Evolutionary conservation across 768 basidiomycete genomes (phyloP).

Genomic region (Tulasnella sp.): DNA sequence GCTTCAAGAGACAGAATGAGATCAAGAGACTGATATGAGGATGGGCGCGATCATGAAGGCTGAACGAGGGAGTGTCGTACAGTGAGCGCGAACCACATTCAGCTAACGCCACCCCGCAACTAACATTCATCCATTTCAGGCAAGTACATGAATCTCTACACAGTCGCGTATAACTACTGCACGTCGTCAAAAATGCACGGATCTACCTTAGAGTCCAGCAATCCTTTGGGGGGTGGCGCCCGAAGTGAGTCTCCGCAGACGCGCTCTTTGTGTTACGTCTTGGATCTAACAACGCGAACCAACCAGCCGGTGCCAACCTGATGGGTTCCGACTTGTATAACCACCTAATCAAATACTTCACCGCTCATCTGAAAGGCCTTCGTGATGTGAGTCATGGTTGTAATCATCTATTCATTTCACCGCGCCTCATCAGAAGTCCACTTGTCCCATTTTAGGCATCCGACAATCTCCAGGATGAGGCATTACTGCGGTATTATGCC

Average conservation of each 20-base stretch:
- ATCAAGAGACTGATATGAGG: not conserved
- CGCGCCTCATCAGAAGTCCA: not conserved
- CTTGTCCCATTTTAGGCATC: conserved; percentile 55
- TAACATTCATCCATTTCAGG: conserved; percentile 35
- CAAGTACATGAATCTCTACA: conserved; percentile 85
- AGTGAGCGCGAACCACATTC: conserved; percentile 35
- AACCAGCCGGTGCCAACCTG: conserved; percentile 80
- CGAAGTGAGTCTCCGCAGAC: conserved; percentile 25
- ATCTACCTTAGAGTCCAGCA: conserved; percentile 35
- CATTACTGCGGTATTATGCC: conserved; percentile 85
- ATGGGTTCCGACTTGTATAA: conserved; percentile 98
- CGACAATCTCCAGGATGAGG: conserved; percentile 79
- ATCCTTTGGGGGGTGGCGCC: conserved; percentile 33
- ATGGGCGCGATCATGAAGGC: conserved; percentile 31
- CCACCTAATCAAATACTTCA: conserved; percentile 88
- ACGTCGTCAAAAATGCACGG: conserved; percentile 60
- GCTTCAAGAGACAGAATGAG: not conserved
- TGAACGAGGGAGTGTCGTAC: conserved; percentile 84
- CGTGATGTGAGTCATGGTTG: conserved; percentile 50
- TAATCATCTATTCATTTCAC: no score
- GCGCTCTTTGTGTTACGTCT: conserved; percentile 29
- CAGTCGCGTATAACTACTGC: conserved; percentile 97
- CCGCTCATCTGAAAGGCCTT: conserved; percentile 66
- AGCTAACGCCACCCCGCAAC: not conserved
- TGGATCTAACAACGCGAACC: conserved; percentile 24